These are phyloP conservation scores for Suillus luteus DNA, from an alignment of 768 basidiomycete species.

Conservation along the genomic window DNA sequence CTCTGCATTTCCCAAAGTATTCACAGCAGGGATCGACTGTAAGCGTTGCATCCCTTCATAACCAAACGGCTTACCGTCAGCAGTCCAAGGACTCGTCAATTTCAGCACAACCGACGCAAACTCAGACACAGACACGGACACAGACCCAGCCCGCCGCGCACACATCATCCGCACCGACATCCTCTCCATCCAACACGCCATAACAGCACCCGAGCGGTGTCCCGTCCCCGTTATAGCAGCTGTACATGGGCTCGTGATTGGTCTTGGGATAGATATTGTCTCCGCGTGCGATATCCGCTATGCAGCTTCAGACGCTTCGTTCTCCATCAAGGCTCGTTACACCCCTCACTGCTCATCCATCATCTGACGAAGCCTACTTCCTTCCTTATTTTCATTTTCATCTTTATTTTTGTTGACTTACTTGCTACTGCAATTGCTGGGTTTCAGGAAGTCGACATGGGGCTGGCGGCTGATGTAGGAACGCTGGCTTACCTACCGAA, in stretches of 20 bases:
- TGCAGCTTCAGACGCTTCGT: conserved; percentile 59
- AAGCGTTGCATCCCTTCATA: conserved; percentile 20
- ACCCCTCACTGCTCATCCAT: background rate
- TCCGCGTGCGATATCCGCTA: conserved; percentile 78
- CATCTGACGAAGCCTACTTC: background rate
- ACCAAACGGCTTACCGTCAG: background rate
- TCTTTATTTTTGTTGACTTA: too few species aligned
- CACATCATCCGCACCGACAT: conserved; percentile 50
- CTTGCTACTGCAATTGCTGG: too few species aligned
- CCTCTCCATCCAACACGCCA: conserved; percentile 65
- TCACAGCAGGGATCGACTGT: conserved; percentile 87
- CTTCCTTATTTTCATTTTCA: too few species aligned
- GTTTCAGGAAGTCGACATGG: conserved; percentile 79
- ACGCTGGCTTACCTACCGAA: conserved; percentile 82
- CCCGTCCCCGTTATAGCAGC: conserved; percentile 84
- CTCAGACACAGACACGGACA: too few species aligned
- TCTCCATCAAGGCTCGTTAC: conserved; percentile 71
- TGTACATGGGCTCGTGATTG: conserved; percentile 71
- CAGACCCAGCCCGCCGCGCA: conserved; percentile 57
- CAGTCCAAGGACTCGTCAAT: conserved; percentile 32
- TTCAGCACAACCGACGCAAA: conserved; percentile 7
- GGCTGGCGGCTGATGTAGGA: conserved; percentile 86
- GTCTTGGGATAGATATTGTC: conserved; percentile 75
- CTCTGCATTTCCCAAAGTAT: conserved; percentile 68
- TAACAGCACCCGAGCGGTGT: conserved; percentile 66